Evolutionary conservation across 164 flowering plant species (phyloP).

Genomic region (Stephania cephalantha): DNA sequence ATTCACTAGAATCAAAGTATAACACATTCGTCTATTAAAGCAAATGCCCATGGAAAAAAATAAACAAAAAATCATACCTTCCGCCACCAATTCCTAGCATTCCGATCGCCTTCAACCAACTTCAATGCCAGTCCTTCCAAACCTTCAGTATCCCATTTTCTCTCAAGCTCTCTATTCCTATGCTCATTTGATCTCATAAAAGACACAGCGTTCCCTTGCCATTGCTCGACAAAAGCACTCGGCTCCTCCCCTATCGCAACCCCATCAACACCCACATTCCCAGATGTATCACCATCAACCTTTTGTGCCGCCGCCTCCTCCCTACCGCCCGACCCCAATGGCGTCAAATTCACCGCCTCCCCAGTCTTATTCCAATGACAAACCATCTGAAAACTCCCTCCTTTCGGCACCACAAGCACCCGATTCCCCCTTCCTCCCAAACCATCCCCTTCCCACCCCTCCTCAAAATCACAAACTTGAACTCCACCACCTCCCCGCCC

Average conservation of each 20-base stretch:
- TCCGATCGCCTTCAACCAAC: conserved; percentile 73
- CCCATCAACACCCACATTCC: conserved; percentile 20
- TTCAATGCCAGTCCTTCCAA: conserved; percentile 64
- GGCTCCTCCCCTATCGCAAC: conserved; percentile 23
- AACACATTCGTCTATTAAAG: background rate
- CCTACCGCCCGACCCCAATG: conserved; percentile 18
- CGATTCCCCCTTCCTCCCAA: conserved; percentile 88
- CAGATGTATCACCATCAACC: background rate
- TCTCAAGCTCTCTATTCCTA: conserved; percentile 36
- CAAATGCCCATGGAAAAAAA: background rate
- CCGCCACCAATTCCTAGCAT: conserved; percentile 82
- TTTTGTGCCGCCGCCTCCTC: background rate
- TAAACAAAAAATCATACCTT: conserved; percentile 46
- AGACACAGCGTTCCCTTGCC: conserved; percentile 71
- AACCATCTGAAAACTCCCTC: conserved; percentile 48
- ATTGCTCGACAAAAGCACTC: conserved; percentile 81
- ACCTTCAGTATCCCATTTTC: conserved; percentile 73
- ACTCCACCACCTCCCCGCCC: conserved; percentile 52
- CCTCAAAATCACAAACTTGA: conserved; percentile 57
- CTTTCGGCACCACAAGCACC: conserved; percentile 41
- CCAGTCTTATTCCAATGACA: conserved; percentile 64
- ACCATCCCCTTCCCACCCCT: conserved; percentile 29
- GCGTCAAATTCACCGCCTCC: conserved; percentile 42
- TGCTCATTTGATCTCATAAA: conserved; percentile 89
- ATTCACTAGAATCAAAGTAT: background rate